Conservation (phyloP, 306 rosid genomes). For the Vicia sativa region DNA sequence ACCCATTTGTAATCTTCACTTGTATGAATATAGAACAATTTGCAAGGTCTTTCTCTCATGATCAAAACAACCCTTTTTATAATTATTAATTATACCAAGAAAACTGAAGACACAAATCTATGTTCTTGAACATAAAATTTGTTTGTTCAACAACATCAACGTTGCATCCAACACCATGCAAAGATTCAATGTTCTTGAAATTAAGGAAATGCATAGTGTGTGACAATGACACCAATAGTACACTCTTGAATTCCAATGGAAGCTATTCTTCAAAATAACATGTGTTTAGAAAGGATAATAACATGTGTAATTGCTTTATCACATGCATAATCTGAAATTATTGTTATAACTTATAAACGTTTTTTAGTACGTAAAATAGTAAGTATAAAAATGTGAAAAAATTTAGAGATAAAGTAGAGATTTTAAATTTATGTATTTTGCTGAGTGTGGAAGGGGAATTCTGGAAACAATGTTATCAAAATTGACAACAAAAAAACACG, state of each 20-base stretch:
- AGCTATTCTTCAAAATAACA: slow-evolving; percentile 8
- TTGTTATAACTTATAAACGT: neutral
- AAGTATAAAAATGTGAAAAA: no score
- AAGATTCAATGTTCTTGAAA: slow-evolving; percentile 48
- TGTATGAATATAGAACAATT: slow-evolving; percentile 28
- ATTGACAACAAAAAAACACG: no score
- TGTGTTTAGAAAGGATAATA: neutral
- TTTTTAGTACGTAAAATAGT: no score
- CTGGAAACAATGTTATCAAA: no score
- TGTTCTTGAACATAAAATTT: slow-evolving; percentile 27
- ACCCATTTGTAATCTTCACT: slow-evolving; percentile 42
- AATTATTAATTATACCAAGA: slow-evolving; percentile 17
- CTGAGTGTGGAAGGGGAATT: no score
- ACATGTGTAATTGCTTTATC: neutral
- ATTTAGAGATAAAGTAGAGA: no score
- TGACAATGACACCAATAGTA: slow-evolving; percentile 31
- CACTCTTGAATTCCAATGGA: neutral
- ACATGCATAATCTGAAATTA: neutral
- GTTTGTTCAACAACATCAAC: slow-evolving; percentile 53
- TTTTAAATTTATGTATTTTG: no score
- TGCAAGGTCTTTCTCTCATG: slow-evolving; percentile 13
- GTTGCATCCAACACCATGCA: slow-evolving; percentile 38
- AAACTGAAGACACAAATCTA: slow-evolving; percentile 6
- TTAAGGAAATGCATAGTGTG: slow-evolving; percentile 34
- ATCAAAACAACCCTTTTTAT: slow-evolving; percentile 30